These are phyloP conservation scores for Naematelia aurantialba DNA, from an alignment of 768 basidiomycete species.

Conservation along the genomic window DNA sequence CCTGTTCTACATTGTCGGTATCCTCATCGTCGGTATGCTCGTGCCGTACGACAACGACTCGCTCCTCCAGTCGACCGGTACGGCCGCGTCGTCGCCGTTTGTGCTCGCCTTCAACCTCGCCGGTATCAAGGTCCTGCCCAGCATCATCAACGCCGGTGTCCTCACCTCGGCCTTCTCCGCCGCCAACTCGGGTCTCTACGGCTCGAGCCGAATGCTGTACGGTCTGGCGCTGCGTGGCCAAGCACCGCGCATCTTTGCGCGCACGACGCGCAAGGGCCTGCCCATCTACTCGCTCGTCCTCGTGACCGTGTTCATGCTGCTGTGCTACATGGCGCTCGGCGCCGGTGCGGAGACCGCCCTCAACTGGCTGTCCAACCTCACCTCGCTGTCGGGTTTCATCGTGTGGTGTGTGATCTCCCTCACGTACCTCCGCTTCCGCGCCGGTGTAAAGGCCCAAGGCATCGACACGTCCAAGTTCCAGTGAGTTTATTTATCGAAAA, in stretches of 20 bases:
- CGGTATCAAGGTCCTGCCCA: conserved; percentile 45
- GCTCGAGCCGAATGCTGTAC: conserved; percentile 19
- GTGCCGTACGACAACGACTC: conserved; percentile 39
- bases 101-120: conserved; percentile 47
- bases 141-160: conserved; percentile 48
- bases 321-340: conserved; percentile 72
- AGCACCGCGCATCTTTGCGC: conserved; percentile 73
- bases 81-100: conserved; percentile 49
- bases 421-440: conserved; percentile 78
- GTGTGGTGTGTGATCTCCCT: conserved; percentile 75
- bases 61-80: conserved; percentile 31
- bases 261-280: conserved; percentile 68
- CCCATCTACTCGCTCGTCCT: conserved; percentile 68
- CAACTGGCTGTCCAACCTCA: conserved; percentile 68
- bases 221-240: conserved; percentile 59
- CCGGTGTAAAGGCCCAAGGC: conserved; percentile 74
- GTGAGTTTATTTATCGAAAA: too few species aligned
- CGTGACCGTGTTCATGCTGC: conserved; percentile 59
- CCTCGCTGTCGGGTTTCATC: conserved; percentile 58
- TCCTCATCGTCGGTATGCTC: conserved; percentile 46
- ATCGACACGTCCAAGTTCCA: conserved; percentile 69
- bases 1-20: conserved; percentile 37
- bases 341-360: conserved; percentile 70
- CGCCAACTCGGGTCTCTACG: conserved; percentile 25
- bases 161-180: conserved; percentile 35